Percentiles rank a stretch among this genome's conserved stretches.
phyloP scores from a whole-genome alignment of 441 rosid genomes.

The Eruca vesicaria region DNA sequence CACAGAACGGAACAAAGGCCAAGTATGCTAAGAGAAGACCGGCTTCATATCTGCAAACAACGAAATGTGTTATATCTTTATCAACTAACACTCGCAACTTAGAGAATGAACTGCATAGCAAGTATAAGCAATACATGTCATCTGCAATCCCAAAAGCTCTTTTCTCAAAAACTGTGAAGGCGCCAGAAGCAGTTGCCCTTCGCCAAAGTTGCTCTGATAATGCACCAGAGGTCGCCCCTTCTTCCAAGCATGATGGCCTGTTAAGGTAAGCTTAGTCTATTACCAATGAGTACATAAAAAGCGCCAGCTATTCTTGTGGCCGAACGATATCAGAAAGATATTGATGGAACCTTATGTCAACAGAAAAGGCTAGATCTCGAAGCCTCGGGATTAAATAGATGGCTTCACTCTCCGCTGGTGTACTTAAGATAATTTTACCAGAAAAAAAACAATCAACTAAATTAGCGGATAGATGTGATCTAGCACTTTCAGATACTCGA shows the following conservation, averaged over 20 bases:
- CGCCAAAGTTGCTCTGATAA: conserved; percentile 87
- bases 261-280: conserved; percentile 11
- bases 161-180: conserved; percentile 69
- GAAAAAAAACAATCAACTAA: not conserved
- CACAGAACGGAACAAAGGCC: conserved; percentile 92
- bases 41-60: conserved; percentile 72
- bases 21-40: conserved; percentile 93
- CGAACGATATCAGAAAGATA: conserved; percentile 1
- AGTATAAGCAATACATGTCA: conserved; percentile 60
- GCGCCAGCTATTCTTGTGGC: not conserved
- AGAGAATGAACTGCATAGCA: conserved; percentile 12
- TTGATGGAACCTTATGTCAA: conserved; percentile 64
- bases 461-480: conserved; percentile 12
- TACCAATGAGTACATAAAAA: not conserved
- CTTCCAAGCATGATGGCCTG: conserved; percentile 60
- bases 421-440: conserved; percentile 38
- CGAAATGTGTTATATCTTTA: conserved; percentile 15
- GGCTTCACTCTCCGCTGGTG: conserved; percentile 76
- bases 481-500: conserved; percentile 16
- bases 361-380: conserved; percentile 92
- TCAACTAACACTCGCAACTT: not conserved
- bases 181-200: conserved; percentile 82
- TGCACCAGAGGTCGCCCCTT: conserved; percentile 41
- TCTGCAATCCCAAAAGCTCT: conserved; percentile 92
- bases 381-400: conserved; percentile 74